Evolutionary conservation across 1,284 basidiomycete species (phyloP).

Genomic region (Stygiomarasmius scandens): DNA sequence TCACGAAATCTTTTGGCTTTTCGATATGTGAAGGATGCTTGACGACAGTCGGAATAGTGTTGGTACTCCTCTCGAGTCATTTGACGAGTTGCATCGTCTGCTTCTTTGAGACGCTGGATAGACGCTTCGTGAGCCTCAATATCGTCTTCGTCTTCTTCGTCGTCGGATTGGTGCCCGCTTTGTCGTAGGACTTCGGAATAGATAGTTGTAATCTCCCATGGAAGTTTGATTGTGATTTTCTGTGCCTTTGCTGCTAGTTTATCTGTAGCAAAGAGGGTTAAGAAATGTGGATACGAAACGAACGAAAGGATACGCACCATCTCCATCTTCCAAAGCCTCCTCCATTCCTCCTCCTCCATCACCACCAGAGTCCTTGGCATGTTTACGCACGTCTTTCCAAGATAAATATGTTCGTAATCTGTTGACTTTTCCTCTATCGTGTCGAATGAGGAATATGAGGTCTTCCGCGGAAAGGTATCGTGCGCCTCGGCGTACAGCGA

Average conservation of each 20-base stretch:
- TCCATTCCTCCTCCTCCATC: slow-evolving; percentile 81
- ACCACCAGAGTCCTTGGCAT: slow-evolving; percentile 87
- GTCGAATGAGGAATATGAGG: slow-evolving; percentile 94
- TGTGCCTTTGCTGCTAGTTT: slow-evolving; percentile 84
- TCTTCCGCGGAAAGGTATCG: slow-evolving; percentile 91
- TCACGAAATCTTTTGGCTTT: slow-evolving; percentile 97
- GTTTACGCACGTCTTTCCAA: slow-evolving; percentile 97
- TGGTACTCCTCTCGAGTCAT: slow-evolving; percentile 98
- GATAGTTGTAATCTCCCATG: slow-evolving; percentile 94
- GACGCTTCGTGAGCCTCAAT: slow-evolving; percentile 95
- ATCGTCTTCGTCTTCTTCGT: slow-evolving; percentile 96
- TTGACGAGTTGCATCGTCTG: slow-evolving; percentile 91
- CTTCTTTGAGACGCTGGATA: slow-evolving; percentile 87
- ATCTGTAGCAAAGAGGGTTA: slow-evolving; percentile 45
- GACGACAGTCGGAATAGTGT: slow-evolving; percentile 96
- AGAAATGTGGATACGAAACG: slow-evolving; percentile 6
- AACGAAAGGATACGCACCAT: slow-evolving; percentile 45
- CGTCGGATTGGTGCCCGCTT: slow-evolving; percentile 78
- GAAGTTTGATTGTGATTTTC: slow-evolving; percentile 93
- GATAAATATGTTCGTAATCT: slow-evolving; percentile 92
- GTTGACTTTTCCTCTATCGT: slow-evolving; percentile 94
- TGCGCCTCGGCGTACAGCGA: slow-evolving; percentile 82
- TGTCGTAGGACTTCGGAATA: slow-evolving; percentile 83
- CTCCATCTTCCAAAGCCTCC: slow-evolving; percentile 75
- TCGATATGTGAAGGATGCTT: slow-evolving; percentile 96